phyloP scores from a whole-genome alignment of 1,284 basidiomycete species.

The Coriolopsis trogii region DNA sequence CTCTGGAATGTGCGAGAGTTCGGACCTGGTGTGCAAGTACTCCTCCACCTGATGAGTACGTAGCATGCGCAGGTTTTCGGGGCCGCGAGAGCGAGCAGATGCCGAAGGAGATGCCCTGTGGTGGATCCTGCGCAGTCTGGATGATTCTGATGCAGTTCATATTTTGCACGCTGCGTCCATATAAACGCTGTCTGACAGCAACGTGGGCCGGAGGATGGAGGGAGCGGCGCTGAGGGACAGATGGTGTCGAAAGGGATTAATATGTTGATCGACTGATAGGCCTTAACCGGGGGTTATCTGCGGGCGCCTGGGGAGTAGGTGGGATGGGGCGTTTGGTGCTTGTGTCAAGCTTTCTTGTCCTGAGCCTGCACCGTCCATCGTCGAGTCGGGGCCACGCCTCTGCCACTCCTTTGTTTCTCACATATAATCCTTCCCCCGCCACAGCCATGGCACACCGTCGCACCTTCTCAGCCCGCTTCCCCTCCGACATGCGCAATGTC shows the following conservation, averaged over 20 bases:
- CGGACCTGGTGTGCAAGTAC: no score
- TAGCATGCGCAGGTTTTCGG: no score
- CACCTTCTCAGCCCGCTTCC: slow-evolving; percentile 34
- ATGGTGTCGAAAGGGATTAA: neutral
- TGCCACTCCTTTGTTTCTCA: slow-evolving; percentile 25
- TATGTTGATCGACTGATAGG: neutral
- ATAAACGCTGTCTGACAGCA: no score
- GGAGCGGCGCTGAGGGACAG: neutral
- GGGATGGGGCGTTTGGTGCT: neutral
- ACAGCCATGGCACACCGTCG: slow-evolving; percentile 36
- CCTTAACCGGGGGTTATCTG: neutral
- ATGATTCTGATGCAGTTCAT: no score
- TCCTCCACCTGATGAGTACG: no score
- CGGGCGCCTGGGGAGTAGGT: neutral
- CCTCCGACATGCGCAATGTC: slow-evolving; percentile 32
- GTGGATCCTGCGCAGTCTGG: no score
- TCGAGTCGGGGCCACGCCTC: slow-evolving; percentile 21
- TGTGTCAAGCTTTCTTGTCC: neutral
- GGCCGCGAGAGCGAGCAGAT: no score
- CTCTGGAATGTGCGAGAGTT: no score
- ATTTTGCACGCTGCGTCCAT: no score
- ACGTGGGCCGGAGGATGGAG: neutral
- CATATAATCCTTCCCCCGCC: slow-evolving; percentile 13
- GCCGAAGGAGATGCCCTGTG: no score
- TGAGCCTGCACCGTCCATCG: slow-evolving; percentile 7